phyloP scores from a whole-genome alignment of 2,329 filamentous ascomycete genomes.

The Xylariaceae sp. region DNA sequence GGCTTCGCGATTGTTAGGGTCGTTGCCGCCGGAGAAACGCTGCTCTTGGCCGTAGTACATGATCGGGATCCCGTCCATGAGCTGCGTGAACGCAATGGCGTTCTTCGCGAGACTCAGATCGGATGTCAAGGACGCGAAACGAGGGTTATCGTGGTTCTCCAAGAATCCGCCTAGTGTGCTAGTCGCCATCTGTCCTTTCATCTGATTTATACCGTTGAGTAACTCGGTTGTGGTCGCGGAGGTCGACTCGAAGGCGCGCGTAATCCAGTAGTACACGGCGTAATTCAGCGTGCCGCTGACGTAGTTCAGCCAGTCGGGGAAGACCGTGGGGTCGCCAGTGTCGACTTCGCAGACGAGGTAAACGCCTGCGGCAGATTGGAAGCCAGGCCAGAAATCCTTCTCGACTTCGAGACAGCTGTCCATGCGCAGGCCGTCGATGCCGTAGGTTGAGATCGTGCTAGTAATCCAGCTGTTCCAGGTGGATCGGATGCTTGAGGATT shows the following conservation, averaged over 20 bases:
- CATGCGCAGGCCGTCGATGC: slow-evolving; percentile 48
- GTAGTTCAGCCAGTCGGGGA: slow-evolving; percentile 43
- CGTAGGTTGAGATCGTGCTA: slow-evolving; percentile 46
- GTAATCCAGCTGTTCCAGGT: slow-evolving; percentile 47
- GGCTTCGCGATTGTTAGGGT: slow-evolving; percentile 46
- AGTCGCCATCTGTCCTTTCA: slow-evolving; percentile 18
- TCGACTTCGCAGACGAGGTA: slow-evolving; percentile 49
- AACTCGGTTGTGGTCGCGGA: slow-evolving; percentile 33
- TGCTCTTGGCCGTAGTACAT: slow-evolving; percentile 59
- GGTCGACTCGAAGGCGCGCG: slow-evolving; percentile 31
- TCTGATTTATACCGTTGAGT: slow-evolving; percentile 28
- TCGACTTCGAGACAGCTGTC: slow-evolving; percentile 48
- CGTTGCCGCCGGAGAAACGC: slow-evolving; percentile 40
- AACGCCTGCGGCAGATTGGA: slow-evolving; percentile 42
- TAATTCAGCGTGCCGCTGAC: slow-evolving; percentile 50
- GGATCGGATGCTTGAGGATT: slow-evolving; percentile 38
- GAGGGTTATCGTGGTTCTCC: slow-evolving; percentile 47
- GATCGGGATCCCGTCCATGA: slow-evolving; percentile 55
- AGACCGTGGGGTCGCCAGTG: slow-evolving; percentile 42
- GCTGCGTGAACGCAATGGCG: slow-evolving; percentile 50
- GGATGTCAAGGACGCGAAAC: slow-evolving; percentile 41
- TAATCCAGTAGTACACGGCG: slow-evolving; percentile 34
- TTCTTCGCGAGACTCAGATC: slow-evolving; percentile 50
- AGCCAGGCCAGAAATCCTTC: slow-evolving; percentile 45
- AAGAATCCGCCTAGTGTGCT: slow-evolving; percentile 41